Base-by-base conservation (phyloP, 169 alveolate species). In the Cystoisospora suis region DNA sequence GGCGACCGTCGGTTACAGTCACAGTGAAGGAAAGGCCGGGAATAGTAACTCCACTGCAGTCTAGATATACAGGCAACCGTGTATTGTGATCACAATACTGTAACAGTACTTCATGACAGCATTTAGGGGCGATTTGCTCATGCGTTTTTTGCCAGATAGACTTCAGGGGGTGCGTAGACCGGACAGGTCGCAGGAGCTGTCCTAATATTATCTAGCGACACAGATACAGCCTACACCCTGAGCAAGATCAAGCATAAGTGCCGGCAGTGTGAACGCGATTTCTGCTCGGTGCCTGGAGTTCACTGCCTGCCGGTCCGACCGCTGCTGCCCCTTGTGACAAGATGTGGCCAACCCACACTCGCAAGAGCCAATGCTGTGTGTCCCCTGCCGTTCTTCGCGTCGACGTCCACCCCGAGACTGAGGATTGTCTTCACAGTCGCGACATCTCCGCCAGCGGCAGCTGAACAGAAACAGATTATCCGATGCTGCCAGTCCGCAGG, bases 381-480 rank as follows among this genome's bases (percentile, higher is more conserved):
- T 3, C 90, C 90, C n/a, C 90, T 65, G 27, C 34, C 69, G 38
- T 86, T 86, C 72, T 45, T 69, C 53, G 42, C 69, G 5, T 59
- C 45, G 53, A 86, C 83, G 29, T 70, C 65, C 72, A 86, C 72
- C 29, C 90, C 90, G 40, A 42, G n/a, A 9, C 70, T n/a, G 27
- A 86, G 83, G 15, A 86, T 40, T 4, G 85, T 34, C 58, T 86
- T 86, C 20, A 86, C 83, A 3, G 70, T 69, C 23, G 77, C 69
- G 12, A 86, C 38, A 42, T 45, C 49, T 6, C 90, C 90, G 42
- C 90, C 90, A 23, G 90, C 90, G 20, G 83, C 90, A 86, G 90
- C 90, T 86, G 90, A 56, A 83, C 15, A 65, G 20, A 20, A 9
- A n/a, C 27, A 36, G 75, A 59, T n/a, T n/a, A 59, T 59, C 65